A percentile compares a stretch with the other conserved stretches of the same genome.
These are phyloP conservation scores for Phialemonium atrogriseum DNA, from an alignment of 2,329 filamentous ascomycete species.

Conservation along the genomic window DNA sequence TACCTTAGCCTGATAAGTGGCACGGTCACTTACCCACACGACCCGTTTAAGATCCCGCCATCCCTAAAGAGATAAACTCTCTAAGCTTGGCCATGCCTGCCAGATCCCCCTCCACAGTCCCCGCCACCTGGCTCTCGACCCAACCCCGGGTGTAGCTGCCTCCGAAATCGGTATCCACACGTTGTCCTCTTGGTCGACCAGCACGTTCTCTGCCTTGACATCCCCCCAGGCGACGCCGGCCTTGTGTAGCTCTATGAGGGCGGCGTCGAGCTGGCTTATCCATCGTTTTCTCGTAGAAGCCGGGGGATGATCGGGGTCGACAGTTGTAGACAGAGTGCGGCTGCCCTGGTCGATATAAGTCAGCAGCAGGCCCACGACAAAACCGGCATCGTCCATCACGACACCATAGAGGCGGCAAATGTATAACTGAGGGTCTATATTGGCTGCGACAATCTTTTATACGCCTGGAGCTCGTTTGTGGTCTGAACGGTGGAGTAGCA, in stretches of 20 bases:
- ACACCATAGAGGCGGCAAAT: constrained; percentile 2
- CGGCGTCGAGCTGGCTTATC: constrained; percentile 10
- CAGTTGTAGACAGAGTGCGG: not conserved
- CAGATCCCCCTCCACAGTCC: constrained; percentile 15
- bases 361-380: constrained; percentile 4
- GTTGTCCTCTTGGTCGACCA: constrained; percentile 17
- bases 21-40: too few species aligned
- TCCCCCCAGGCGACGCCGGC: constrained; percentile 19
- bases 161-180: constrained; percentile 21
- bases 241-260: constrained; percentile 4
- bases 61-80: too few species aligned
- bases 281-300: constrained; percentile 5
- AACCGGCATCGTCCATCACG: not conserved
- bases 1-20: too few species aligned
- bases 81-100: constrained; percentile 11
- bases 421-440: constrained; percentile 1
- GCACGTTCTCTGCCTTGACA: constrained; percentile 19
- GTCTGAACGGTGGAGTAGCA: constrained; percentile 1
- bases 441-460: constrained; percentile 2
- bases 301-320: not conserved
- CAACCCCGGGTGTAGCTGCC: constrained; percentile 18
- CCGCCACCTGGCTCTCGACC: constrained; percentile 14
- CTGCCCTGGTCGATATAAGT: constrained; percentile 3
- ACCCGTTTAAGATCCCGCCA: too few species aligned
- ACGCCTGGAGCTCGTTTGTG: not conserved